Conservation (phyloP, 352 stramenopile species). For the Halophytophthora batemanensis region DNA sequence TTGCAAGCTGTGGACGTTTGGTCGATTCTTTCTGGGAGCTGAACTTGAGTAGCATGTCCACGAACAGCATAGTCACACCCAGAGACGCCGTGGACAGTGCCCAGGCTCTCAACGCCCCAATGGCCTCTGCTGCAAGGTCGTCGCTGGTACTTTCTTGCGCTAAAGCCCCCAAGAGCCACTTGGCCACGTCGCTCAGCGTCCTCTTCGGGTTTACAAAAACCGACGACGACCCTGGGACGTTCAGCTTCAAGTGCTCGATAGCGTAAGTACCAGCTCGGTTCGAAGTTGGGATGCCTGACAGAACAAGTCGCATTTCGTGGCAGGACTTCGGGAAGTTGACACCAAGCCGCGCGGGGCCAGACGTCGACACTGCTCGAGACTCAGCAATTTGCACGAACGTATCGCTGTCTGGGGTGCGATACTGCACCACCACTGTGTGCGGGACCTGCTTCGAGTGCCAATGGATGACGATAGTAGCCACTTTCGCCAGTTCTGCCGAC, state of each 20-base stretch:
- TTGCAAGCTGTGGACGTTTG: conserved; percentile 13
- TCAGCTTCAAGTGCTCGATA: conserved; percentile 64
- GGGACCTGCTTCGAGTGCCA: conserved; percentile 74
- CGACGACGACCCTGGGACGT: conserved; percentile 47
- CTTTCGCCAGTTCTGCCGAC: conserved; percentile 28
- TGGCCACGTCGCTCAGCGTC: conserved; percentile 53
- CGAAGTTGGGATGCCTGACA: conserved; percentile 52
- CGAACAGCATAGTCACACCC: conserved; percentile 61
- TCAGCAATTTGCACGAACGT: conserved; percentile 43
- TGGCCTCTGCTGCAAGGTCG: conserved; percentile 58
- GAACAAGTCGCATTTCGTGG: conserved; percentile 52
- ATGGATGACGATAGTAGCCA: conserved; percentile 61
- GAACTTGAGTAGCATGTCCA: conserved; percentile 55
- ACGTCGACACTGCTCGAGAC: conserved; percentile 13
- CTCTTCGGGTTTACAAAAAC: conserved; percentile 62
- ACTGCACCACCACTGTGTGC: conserved; percentile 55
- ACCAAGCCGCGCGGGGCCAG: conserved; percentile 32
- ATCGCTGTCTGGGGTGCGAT: conserved; percentile 31
- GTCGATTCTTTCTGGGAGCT: conserved; percentile 2
- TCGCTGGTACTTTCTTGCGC: conserved; percentile 30
- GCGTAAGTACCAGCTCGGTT: conserved; percentile 74
- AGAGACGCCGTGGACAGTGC: conserved; percentile 80
- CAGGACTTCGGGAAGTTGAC: conserved; percentile 39
- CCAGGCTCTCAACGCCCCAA: conserved; percentile 62
- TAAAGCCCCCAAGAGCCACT: conserved; percentile 60